Evolutionary conservation across 1,284 basidiomycete genomes (phyloP).

Genomic region (Chalciporus sp.): DNA sequence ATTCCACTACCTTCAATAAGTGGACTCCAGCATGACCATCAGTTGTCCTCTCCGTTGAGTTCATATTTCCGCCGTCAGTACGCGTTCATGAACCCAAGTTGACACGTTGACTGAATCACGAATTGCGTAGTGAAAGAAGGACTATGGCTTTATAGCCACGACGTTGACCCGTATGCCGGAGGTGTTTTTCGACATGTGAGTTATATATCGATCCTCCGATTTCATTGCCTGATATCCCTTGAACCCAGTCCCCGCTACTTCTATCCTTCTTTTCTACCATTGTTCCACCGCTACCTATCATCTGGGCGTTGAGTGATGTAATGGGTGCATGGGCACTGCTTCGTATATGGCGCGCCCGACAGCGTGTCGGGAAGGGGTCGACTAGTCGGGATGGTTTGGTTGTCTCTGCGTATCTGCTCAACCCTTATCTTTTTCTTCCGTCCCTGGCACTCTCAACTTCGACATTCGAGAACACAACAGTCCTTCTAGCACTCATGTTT

Average conservation of each 20-base stretch:
- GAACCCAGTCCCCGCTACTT: conserved; percentile 74
- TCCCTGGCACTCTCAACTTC: conserved; percentile 82
- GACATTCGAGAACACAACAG: conserved; percentile 73
- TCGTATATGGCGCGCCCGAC: conserved; percentile 65
- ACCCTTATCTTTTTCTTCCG: conserved; percentile 84
- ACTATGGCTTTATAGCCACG: conserved; percentile 72
- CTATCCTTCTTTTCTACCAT: conserved; percentile 77
- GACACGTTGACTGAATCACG: background rate
- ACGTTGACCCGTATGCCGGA: conserved; percentile 83
- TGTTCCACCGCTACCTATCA: conserved; percentile 56
- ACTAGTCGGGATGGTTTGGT: conserved; percentile 58
- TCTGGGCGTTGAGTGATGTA: conserved; percentile 77
- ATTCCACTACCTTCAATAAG: conserved; percentile 43
- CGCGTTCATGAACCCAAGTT: background rate
- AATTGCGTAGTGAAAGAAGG: conserved; percentile 77
- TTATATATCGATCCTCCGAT: conserved; percentile 4
- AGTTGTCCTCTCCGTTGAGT: conserved; percentile 82
- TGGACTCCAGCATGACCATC: conserved; percentile 62
- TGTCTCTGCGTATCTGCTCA: conserved; percentile 74
- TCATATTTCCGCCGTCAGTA: conserved; percentile 60
- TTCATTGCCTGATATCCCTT: background rate
- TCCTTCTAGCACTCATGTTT: conserved; percentile 71
- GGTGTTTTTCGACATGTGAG: conserved; percentile 84
- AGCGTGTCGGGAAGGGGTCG: conserved; percentile 40
- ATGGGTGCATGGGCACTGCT: conserved; percentile 68